phyloP scores from a whole-genome alignment of 2,329 filamentous ascomycete species.

The Penicillium hesseltinei region DNA sequence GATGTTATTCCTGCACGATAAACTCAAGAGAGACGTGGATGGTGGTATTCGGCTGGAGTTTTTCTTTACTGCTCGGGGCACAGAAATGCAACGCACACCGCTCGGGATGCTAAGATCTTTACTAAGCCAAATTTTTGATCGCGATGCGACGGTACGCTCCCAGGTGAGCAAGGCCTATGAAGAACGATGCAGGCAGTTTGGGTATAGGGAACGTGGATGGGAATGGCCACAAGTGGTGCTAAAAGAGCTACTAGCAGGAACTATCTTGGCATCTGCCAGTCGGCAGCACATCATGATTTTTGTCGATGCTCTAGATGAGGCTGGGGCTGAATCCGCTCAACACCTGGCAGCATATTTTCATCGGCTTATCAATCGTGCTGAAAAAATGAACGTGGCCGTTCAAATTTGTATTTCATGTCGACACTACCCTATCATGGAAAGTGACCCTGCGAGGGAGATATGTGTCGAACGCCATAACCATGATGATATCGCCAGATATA shows the following conservation, averaged over 20 bases:
- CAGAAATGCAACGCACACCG: conserved; percentile 14
- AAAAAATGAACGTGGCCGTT: neutral
- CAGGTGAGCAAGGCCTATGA: conserved; percentile 1
- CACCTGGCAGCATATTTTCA: conserved; percentile 7
- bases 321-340: conserved; percentile 7
- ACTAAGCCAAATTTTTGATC: conserved; percentile 10
- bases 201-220: neutral
- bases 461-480: conserved; percentile 9
- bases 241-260: conserved; percentile 1
- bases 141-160: conserved; percentile 3
- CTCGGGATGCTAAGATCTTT: conserved; percentile 19
- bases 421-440: conserved; percentile 14
- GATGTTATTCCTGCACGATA: conserved; percentile 18
- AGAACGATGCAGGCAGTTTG: conserved; percentile 4
- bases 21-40: neutral
- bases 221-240: conserved; percentile 2
- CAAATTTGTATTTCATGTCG: conserved; percentile 17
- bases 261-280: too few relatives aligned
- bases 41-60: conserved; percentile 12
- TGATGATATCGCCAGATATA: conserved; percentile 2
- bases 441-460: neutral
- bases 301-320: conserved; percentile 15
- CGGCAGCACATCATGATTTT: conserved; percentile 3
- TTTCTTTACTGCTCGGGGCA: conserved; percentile 18
- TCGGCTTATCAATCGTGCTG: neutral